Evolutionary conservation across 106 monocot genomes (phyloP).

Genomic region (Ottelia alismoides): DNA sequence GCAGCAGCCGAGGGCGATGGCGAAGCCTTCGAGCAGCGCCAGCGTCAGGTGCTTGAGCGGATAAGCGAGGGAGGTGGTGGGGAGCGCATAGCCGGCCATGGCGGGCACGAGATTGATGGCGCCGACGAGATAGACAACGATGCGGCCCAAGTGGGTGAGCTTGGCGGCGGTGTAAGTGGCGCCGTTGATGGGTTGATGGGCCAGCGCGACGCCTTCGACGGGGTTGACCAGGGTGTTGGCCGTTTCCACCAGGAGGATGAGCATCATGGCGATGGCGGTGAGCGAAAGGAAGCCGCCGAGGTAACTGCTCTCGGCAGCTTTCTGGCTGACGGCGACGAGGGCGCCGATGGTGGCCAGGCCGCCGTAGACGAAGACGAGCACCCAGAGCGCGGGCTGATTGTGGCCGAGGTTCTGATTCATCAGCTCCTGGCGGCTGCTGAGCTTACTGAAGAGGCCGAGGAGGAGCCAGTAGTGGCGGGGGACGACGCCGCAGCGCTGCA

Average conservation of each 20-base stretch:
- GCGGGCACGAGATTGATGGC: background rate
- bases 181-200: background rate
- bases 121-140: background rate
- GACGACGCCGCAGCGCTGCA: too few species aligned
- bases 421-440: too few species aligned
- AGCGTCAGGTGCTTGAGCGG: background rate
- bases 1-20: too few species aligned
- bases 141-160: background rate
- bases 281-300: background rate
- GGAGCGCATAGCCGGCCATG: background rate
- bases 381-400: too few species aligned
- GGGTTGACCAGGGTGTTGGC: background rate
- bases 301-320: too few species aligned
- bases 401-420: too few species aligned
- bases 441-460: too few species aligned
- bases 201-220: too few species aligned
- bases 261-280: background rate
- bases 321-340: too few species aligned
- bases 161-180: background rate
- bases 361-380: too few species aligned
- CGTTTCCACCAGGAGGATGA: background rate
- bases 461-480: too few species aligned
- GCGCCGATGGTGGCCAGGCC: too few species aligned
- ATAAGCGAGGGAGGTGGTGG: background rate
- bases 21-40: background rate